A percentile compares a stretch with the other conserved stretches of the same genome.
phyloP scores from a whole-genome alignment of 352 stramenopile genomes.

The Globisporangium spinosum region DNA sequence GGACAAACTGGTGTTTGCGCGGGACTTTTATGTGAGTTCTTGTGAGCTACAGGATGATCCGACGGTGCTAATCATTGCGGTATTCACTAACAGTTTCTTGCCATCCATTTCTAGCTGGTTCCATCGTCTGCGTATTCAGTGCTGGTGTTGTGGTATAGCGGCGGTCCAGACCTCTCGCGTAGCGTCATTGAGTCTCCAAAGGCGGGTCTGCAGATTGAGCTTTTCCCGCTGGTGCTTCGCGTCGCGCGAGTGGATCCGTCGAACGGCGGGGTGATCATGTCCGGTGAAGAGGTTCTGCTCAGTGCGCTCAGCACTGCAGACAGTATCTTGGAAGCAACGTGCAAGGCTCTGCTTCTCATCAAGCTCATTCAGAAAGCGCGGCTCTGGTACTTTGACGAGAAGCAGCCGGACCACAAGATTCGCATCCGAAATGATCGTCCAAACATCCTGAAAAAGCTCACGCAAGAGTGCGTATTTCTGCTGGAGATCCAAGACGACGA shows the following conservation, averaged over 20 bases:
- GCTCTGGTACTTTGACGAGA: conserved; percentile 83
- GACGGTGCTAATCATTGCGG: neutral
- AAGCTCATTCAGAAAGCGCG: conserved; percentile 71
- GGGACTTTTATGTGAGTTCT: conserved; percentile 74
- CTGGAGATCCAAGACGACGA: conserved; percentile 84
- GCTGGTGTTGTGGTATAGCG: conserved; percentile 77
- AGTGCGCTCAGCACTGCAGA: conserved; percentile 58
- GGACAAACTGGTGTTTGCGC: conserved; percentile 60
- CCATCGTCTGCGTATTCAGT: conserved; percentile 60
- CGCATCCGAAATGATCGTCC: conserved; percentile 43
- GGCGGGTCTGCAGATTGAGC: conserved; percentile 50
- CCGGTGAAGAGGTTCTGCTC: conserved; percentile 75
- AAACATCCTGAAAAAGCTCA: conserved; percentile 53
- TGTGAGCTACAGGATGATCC: neutral
- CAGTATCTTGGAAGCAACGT: conserved; percentile 64
- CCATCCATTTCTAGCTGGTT: conserved; percentile 40
- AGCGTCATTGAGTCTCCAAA: conserved; percentile 45
- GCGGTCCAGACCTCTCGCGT: conserved; percentile 62
- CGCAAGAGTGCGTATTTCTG: conserved; percentile 73
- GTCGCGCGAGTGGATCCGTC: conserved; percentile 66
- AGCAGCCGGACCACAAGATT: conserved; percentile 63
- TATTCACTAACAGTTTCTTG: neutral
- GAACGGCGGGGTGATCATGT: conserved; percentile 70
- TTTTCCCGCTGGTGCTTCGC: conserved; percentile 78
- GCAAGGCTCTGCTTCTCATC: conserved; percentile 63